Conservation (phyloP, 1,284 basidiomycete genomes). For the Lentinula novae-zelandiae region DNA sequence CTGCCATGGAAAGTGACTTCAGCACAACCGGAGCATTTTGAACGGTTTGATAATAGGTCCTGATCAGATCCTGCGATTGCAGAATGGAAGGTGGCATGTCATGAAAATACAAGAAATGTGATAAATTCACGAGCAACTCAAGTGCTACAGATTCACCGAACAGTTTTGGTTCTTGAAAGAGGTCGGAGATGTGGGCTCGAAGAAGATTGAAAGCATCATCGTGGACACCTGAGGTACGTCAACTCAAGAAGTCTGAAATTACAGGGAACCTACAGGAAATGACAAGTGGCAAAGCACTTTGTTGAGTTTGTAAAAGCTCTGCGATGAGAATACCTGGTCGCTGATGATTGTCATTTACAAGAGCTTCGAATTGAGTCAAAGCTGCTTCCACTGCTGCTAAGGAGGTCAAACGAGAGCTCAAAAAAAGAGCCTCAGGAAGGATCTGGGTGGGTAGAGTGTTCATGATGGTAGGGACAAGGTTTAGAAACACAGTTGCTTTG, state of each 20-base stretch:
- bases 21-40: background rate
- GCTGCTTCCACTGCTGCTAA: conserved; percentile 7
- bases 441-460: background rate
- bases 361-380: conserved; percentile 4
- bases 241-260: background rate
- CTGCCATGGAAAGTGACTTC: background rate
- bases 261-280: conserved; percentile 10
- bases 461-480: background rate
- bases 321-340: background rate
- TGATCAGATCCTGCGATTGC: background rate
- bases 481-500: background rate
- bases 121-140: conserved; percentile 7
- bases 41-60: background rate
- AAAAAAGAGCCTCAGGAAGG: conserved; percentile 6
- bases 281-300: conserved; percentile 10
- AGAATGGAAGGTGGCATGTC: background rate
- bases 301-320: conserved; percentile 5
- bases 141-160: background rate
- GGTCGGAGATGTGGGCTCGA: background rate
- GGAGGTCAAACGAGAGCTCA: conserved; percentile 3
- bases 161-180: conserved; percentile 1
- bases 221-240: conserved; percentile 5
- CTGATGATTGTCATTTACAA: background rate
- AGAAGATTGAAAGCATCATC: background rate
- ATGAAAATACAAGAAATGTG: conserved; percentile 7